Conservation (phyloP, 805 yeast genomes). For the Suhomyces prunicola region DNA sequence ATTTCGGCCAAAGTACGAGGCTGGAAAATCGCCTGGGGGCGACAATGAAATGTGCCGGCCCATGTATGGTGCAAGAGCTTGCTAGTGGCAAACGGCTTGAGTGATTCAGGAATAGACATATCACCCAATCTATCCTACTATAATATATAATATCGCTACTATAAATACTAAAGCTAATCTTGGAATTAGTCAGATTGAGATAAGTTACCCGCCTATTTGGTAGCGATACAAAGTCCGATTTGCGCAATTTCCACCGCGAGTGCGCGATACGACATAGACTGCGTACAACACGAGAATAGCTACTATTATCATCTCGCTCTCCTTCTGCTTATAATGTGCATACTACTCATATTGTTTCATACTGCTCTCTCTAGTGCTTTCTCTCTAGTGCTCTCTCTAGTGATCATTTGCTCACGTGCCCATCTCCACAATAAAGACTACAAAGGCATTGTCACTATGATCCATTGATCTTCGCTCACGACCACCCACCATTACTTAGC, state of each 20-base stretch:
- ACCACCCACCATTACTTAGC: no score
- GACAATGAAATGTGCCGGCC: constrained; percentile 86
- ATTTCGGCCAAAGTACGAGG: constrained; percentile 73
- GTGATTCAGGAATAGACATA: constrained; percentile 33
- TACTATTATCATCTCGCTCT: no score
- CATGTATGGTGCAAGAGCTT: constrained; percentile 61
- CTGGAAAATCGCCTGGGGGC: constrained; percentile 76
- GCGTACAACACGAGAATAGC: no score
- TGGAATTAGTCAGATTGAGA: neutral
- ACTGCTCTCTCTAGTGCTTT: no score
- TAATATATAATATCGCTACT: no score
- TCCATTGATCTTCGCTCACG: neutral
- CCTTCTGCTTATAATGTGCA: no score
- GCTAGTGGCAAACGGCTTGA: constrained; percentile 37
- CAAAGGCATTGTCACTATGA: neutral
- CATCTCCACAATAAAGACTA: neutral
- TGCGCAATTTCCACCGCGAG: neutral
- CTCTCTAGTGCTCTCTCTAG: no score
- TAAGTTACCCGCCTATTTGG: neutral
- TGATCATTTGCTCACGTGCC: neutral
- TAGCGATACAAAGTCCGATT: neutral
- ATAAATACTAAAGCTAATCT: no score
- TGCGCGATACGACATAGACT: neutral
- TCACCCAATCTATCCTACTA: no score
- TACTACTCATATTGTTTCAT: no score